Evolutionary conservation across 768 basidiomycete genomes (phyloP), one percentile per base, ranked within the genome.

Genomic region (Calocera viscosa): DNA sequence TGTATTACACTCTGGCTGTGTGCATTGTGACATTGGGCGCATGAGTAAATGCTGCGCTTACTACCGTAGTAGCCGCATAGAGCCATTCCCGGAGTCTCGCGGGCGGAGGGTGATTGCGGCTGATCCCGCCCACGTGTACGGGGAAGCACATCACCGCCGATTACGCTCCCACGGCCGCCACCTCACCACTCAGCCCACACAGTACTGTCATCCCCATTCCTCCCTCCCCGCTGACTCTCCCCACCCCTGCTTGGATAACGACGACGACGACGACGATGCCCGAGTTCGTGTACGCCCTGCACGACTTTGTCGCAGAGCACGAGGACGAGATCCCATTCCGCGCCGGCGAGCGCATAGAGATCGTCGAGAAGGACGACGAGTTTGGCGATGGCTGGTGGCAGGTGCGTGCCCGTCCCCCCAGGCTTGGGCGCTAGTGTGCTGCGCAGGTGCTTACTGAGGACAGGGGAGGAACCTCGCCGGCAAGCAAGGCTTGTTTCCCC

Each of bases 311-410:
- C 2, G 94, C 96, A 1, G 94, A 99, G 79, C 85, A 97, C 76
- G 90, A 90, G 64, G 96, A 99, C 76, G 96, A 99, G 77, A 83
- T 98, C 40, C 72, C 85, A 0, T 96, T 98, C 74, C 80, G 78
- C 47, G 86, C 86, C 2, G 94, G 94, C 1, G 92, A 98, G 71
- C 80, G 83, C 66, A 91, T 98, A 71, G 87, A 91, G 73, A 86
- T 99, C 32, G 67, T 97, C 43, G 95, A 98, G 79, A 91, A 85
- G 77, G 96, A 98, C 73, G 96, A 98, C 70, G 77, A 84, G 67
- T 98, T 90, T 74, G 84, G 84, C 22, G 96, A 99, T 76, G 96
- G 95, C 19, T 98, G 96, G 96, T 98, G 92, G 92, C 82, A 85
- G 82, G 87, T 87, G 66, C 73, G 82, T 76, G 16, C 12, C 47